These are phyloP conservation scores for Xerocomellus intermedius DNA, from an alignment of 768 basidiomycete genomes.

Conservation along the genomic window DNA sequence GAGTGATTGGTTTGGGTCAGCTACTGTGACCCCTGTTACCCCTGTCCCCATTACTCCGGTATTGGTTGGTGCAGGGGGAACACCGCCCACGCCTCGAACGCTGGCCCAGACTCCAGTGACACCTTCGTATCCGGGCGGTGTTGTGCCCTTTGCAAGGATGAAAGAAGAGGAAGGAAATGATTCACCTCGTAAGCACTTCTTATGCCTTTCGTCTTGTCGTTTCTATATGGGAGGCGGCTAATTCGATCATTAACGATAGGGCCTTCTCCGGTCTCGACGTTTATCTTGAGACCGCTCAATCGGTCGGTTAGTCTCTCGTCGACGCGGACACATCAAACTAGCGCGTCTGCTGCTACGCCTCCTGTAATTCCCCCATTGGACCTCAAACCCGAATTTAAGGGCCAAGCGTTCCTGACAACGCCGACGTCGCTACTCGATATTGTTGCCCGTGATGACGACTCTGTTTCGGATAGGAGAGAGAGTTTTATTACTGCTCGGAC, in stretches of 20 bases:
- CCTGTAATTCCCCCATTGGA: slow-evolving; percentile 62
- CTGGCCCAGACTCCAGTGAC: slow-evolving; percentile 23
- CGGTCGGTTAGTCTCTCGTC: slow-evolving; percentile 65
- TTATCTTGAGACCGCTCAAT: slow-evolving; percentile 64
- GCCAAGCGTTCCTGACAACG: slow-evolving; percentile 29
- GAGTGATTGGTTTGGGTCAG: slow-evolving; percentile 16
- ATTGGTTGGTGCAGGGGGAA: slow-evolving; percentile 16
- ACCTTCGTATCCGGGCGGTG: slow-evolving; percentile 20
- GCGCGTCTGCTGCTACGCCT: slow-evolving; percentile 36
- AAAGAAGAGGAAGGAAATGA: slow-evolving; percentile 31
- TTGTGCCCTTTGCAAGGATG: slow-evolving; percentile 23
- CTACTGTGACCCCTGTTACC: slow-evolving; percentile 30
- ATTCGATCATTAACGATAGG: slow-evolving; percentile 29
- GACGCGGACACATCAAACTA: slow-evolving; percentile 54
- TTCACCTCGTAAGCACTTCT: slow-evolving; percentile 41
- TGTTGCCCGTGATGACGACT: slow-evolving; percentile 37
- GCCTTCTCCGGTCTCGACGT: slow-evolving; percentile 53
- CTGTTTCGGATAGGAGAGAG: slow-evolving; percentile 50
- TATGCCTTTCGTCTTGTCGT: background rate
- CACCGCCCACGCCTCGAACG: slow-evolving; percentile 8
- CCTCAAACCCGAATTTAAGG: slow-evolving; percentile 52
- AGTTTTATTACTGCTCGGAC: slow-evolving; percentile 54
- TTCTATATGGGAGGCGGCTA: background rate
- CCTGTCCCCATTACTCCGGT: slow-evolving; percentile 31
- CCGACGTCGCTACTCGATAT: slow-evolving; percentile 28